phyloP scores from a whole-genome alignment of 1,284 basidiomycete species.

The Leccinum solheimii region DNA sequence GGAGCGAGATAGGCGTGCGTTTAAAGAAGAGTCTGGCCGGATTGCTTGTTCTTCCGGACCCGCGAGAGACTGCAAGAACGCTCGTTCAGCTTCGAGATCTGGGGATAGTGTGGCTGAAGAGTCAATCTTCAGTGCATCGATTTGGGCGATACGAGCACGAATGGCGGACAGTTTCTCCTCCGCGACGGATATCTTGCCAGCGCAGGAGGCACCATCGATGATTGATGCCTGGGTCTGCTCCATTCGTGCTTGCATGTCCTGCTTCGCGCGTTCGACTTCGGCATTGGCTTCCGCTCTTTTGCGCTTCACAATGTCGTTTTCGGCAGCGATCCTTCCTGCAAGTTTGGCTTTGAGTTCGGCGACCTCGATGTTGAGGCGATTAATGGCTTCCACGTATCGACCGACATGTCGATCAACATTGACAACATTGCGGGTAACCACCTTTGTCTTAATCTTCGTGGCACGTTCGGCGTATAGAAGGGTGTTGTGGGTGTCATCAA shows the following conservation, averaged over 20 bases:
- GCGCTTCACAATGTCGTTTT: constrained; percentile 61
- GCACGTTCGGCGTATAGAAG: constrained; percentile 94
- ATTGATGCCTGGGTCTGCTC: constrained; percentile 70
- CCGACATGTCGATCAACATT: constrained; percentile 92
- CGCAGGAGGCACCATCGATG: constrained; percentile 73
- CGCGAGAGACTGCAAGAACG: constrained; percentile 68
- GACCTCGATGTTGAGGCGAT: constrained; percentile 80
- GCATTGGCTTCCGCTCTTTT: constrained; percentile 67
- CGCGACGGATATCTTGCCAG: constrained; percentile 77
- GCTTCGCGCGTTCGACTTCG: constrained; percentile 70
- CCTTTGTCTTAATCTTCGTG: constrained; percentile 95
- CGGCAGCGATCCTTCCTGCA: constrained; percentile 61
- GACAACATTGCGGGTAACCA: constrained; percentile 88
- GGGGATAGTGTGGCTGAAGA: constrained; percentile 46
- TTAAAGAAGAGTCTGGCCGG: constrained; percentile 60
- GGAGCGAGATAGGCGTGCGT: constrained; percentile 64
- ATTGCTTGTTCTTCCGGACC: constrained; percentile 70
- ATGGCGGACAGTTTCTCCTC: constrained; percentile 69
- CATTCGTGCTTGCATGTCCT: constrained; percentile 67
- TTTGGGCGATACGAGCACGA: constrained; percentile 62
- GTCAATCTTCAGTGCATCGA: constrained; percentile 47
- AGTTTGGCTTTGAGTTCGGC: constrained; percentile 86
- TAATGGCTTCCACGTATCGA: constrained; percentile 93
- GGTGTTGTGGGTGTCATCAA: constrained; percentile 97
- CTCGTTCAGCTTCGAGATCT: constrained; percentile 72